Base-by-base conservation (phyloP, 768 basidiomycete genomes). In the Pulveroboletus ravenelii region DNA sequence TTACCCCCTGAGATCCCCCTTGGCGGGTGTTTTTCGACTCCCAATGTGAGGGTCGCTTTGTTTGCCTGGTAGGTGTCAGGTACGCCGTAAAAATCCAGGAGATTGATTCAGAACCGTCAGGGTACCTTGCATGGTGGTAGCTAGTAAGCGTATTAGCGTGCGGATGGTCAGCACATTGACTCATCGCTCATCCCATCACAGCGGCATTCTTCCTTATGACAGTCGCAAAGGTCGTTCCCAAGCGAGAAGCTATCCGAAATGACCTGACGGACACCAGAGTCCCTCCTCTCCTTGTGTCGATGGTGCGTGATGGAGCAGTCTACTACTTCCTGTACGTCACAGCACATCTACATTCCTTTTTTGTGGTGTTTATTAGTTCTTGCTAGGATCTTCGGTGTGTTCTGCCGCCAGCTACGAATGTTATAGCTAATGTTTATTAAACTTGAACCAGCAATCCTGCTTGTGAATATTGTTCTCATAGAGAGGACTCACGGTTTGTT, bases 121-220 rank as follows among this genome's bases (percentile, higher is more conserved):
- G 50, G 14, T 51, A 2, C 50, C 50, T 6, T 51, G 45, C 31
- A 47, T 51, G 45, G 38, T 41, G 17, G 39, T 51, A 39, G 50
- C 50, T 15, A 51, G 50, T 51, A 41, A 51, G 50, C 14, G 5
- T 18, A 5, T 3, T 18, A 10, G 5, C 15, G 25, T 41, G 25
- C 6, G 27, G n/a, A 29, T 12, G 20, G n/a, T 27, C 14, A n/a
- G 5, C n/a, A 38, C 10, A 17, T 27, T 3, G 17, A 35, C 30
- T 17, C 9, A 41, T 7, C 6, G 20, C 23, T 25, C 14, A 27
- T 5, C 25, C 3, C 18, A 13, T 34, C n/a, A 25, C 18, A 47
- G 50, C 50, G 10, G 39, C 50, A 3, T 47, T 51, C 45, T 47
- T 51, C 27, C 29, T 8, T 3, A 47, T 47, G 50, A 47, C 50